A percentile compares a stretch with the other conserved stretches of the same genome.
Conservation (phyloP, 495 filamentous ascomycete species). For the Penicillium angulare region DNA sequence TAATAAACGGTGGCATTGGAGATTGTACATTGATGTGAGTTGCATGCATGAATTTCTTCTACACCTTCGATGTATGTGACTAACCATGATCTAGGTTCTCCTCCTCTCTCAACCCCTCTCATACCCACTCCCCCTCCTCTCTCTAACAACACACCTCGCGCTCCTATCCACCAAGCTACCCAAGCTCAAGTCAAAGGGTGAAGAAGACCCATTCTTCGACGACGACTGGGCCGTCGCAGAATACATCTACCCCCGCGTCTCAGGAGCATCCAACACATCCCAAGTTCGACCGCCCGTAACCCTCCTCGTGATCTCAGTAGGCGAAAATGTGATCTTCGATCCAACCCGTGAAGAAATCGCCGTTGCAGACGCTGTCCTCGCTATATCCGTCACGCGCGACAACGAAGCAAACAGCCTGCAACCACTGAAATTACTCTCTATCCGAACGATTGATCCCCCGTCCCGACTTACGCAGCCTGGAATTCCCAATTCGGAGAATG, state of each 20-base stretch:
- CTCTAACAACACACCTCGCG: slow-evolving; percentile 92
- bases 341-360: slow-evolving; percentile 85
- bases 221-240: slow-evolving; percentile 91
- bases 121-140: slow-evolving; percentile 89
- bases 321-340: slow-evolving; percentile 89
- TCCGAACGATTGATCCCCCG: slow-evolving; percentile 69
- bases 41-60: slow-evolving; percentile 1
- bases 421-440: slow-evolving; percentile 53
- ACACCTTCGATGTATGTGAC: not conserved
- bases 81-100: slow-evolving; percentile 61
- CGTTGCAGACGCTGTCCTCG: slow-evolving; percentile 84
- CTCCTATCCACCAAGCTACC: slow-evolving; percentile 85
- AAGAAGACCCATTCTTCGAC: slow-evolving; percentile 97
- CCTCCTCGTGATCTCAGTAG: slow-evolving; percentile 82
- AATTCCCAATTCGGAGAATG: slow-evolving; percentile 66
- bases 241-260: slow-evolving; percentile 66
- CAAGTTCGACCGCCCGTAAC: slow-evolving; percentile 72
- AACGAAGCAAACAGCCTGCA: slow-evolving; percentile 18
- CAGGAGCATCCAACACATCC: slow-evolving; percentile 9
- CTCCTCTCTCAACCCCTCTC: slow-evolving; percentile 88
- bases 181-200: slow-evolving; percentile 73
- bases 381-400: slow-evolving; percentile 62
- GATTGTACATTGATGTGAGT: slow-evolving; percentile 90
- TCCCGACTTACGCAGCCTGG: slow-evolving; percentile 68
- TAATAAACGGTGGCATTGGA: slow-evolving; percentile 91